Base-by-base conservation (phyloP, 306 rosid genomes). In the Cicer judaicum region DNA sequence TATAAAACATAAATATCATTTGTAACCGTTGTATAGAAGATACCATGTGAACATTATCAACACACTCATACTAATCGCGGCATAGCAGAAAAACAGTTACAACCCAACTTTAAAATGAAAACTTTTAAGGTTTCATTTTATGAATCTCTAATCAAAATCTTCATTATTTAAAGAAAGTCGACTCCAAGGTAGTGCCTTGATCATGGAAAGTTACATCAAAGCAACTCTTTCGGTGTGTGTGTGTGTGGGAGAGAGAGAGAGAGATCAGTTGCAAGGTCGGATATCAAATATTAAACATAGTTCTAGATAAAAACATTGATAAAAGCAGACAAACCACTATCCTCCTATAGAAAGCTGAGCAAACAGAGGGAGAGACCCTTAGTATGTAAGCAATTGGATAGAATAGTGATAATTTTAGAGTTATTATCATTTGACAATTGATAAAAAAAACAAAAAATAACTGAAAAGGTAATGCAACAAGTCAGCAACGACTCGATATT, bases 11-110 rank as follows among this genome's bases (percentile, higher is more conserved):
- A 64, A 74, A 36, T 62, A 57, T 50, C 66, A 41, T 67, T 68
- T 34, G 48, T 62, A 59, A 50, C 71, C 49, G 39, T 74, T 44
- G 40, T 55, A 9, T 60, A 56, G 67, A 77, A 68, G 44, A 77
- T 49, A 50, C 24, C 47, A 44, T 13, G 60, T n/a, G 34, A 7
- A 68, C 34, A 39, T 43, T 61, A 61, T 49, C 64, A 64, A 56
- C 54, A 29, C 43, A 53, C 21, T 52, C 47, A 52, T 18, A 76
- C 46, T 5, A 57, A 74, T 56, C 57, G 46, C n/a, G 10, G 49
- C 64, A 55, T 40, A 18, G 21, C 43, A 66, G 24, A 47, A 42
- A 42, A 53, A 55, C 5, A 39, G 15, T 29, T 53, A 16, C 5
- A 2, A n/a, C 14, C 53, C 62, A 54, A 79, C 19, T 47, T 46